phyloP scores from a whole-genome alignment of 306 rosid species.

The Fragaria vesca region DNA sequence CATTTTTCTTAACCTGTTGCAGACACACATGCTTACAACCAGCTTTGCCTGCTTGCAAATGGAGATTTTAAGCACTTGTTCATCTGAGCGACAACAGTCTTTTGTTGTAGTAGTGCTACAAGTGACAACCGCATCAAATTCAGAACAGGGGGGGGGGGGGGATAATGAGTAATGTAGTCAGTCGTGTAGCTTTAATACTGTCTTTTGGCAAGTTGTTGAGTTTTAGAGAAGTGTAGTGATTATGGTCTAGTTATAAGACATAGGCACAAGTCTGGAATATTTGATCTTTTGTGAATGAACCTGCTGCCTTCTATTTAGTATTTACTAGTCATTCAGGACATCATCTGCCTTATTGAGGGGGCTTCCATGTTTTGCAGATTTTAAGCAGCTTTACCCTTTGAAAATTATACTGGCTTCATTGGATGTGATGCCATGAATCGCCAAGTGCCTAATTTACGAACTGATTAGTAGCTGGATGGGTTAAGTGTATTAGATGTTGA shows the following conservation, averaged over 20 bases:
- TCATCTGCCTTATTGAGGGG: background rate
- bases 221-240: background rate
- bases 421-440: background rate
- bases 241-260: background rate
- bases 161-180: background rate
- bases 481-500: background rate
- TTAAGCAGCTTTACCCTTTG: background rate
- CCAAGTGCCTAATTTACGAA: background rate
- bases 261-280: background rate
- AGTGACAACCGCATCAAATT: background rate
- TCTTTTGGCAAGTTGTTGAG: background rate
- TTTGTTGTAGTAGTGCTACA: background rate
- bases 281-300: background rate
- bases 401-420: background rate
- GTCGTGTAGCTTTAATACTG: background rate
- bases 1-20: slow-evolving; percentile 22
- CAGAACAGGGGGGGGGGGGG: background rate
- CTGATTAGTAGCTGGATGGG: background rate
- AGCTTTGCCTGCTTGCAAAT: slow-evolving; percentile 81
- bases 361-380: background rate
- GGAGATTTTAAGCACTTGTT: slow-evolving; percentile 81
- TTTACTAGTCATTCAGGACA: background rate
- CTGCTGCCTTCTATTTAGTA: background rate
- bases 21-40: slow-evolving; percentile 69
- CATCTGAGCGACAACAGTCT: slow-evolving; percentile 38